These are phyloP conservation scores for Saitozyma podzolica DNA, from an alignment of 768 basidiomycete species.

Conservation along the genomic window DNA sequence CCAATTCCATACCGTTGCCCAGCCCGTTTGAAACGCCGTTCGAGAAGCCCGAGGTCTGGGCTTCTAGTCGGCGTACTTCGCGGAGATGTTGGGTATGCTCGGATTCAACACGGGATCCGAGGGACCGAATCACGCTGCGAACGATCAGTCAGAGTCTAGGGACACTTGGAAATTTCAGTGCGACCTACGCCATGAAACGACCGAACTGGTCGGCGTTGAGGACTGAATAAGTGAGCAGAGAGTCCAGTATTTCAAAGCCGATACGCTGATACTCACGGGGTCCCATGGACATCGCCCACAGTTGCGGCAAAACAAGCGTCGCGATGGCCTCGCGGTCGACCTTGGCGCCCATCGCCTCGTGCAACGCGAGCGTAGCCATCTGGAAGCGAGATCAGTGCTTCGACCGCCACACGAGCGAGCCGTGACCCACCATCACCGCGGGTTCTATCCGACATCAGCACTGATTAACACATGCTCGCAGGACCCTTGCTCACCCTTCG, in stretches of 20 bases:
- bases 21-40: slow-evolving; percentile 55
- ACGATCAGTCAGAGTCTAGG: background rate
- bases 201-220: slow-evolving; percentile 70
- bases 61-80: slow-evolving; percentile 87
- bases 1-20: slow-evolving; percentile 45
- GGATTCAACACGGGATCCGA: slow-evolving; percentile 78
- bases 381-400: slow-evolving; percentile 41
- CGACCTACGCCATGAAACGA: slow-evolving; percentile 74
- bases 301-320: slow-evolving; percentile 79
- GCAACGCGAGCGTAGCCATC: slow-evolving; percentile 86
- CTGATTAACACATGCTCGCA: slow-evolving; percentile 3
- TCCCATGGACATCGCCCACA: slow-evolving; percentile 98
- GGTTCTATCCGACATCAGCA: slow-evolving; percentile 61
- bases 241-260: background rate
- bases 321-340: slow-evolving; percentile 91
- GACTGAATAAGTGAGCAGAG: slow-evolving; percentile 30
- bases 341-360: slow-evolving; percentile 94
- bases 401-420: background rate
- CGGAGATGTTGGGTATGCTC: slow-evolving; percentile 91
- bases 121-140: slow-evolving; percentile 53
- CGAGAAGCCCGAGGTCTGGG: slow-evolving; percentile 58
- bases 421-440: slow-evolving; percentile 73
- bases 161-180: slow-evolving; percentile 25
- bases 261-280: slow-evolving; percentile 62
- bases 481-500: slow-evolving; percentile 58